phyloP scores from a whole-genome alignment of 1,139 yeast species.

The Taphrina deformans region DNA sequence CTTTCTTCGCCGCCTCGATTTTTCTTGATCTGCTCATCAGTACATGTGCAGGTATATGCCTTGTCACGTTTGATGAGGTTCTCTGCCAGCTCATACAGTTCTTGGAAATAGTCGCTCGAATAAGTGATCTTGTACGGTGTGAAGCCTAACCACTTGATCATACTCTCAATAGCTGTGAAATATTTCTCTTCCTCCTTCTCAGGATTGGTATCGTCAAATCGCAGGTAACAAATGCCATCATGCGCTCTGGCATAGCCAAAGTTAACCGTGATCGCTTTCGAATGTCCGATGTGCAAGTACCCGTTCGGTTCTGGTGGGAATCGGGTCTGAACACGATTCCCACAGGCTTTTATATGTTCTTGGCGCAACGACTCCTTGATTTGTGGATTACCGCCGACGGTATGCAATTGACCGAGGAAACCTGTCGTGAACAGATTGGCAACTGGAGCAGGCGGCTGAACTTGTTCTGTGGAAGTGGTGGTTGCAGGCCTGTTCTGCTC shows the following conservation, averaged over 20 bases:
- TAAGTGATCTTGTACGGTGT: conserved; percentile 90
- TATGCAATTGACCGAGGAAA: conserved; percentile 89
- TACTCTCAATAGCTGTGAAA: conserved; percentile 76
- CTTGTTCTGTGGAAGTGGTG: conserved; percentile 42
- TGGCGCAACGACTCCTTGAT: conserved; percentile 78
- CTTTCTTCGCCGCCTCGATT: conserved; percentile 89
- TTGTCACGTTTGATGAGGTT: conserved; percentile 63
- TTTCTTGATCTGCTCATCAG: conserved; percentile 77
- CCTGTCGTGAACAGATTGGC: conserved; percentile 95
- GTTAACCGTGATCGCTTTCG: conserved; percentile 95
- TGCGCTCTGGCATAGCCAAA: conserved; percentile 86
- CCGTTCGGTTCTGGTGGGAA: conserved; percentile 99
- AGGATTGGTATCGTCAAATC: conserved; percentile 98
- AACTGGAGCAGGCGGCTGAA: conserved; percentile 42
- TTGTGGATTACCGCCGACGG: conserved; percentile 94
- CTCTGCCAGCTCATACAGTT: conserved; percentile 84
- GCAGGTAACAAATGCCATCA: conserved; percentile 81
- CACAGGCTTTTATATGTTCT: conserved; percentile 72
- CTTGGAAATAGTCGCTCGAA: conserved; percentile 92
- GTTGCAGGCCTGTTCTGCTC: conserved; percentile 1
- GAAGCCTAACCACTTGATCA: conserved; percentile 92
- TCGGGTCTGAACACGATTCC: conserved; percentile 83
- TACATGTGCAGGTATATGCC: conserved; percentile 92
- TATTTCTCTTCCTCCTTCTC: conserved; percentile 96
- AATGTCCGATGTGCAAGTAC: conserved; percentile 93